Base-by-base conservation (phyloP, 2,329 filamentous ascomycete genomes). In the Cladophialophora chaetospira region DNA sequence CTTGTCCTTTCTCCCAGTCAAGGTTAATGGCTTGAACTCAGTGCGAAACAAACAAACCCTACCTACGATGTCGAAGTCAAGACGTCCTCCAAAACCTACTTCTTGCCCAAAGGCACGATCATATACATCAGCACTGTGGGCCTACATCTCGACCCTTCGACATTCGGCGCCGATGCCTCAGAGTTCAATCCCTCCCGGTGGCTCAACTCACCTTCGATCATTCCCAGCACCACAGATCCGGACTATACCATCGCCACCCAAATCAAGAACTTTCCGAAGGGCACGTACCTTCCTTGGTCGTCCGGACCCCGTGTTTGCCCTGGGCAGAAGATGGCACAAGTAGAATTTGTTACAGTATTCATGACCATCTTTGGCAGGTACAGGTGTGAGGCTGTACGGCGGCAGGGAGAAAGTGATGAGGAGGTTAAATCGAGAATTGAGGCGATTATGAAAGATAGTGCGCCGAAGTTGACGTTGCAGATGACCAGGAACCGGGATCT, bases 311-410 rank as follows among this genome's bases (percentile, higher is more conserved):
- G 80, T 4, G 67, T 77, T 3, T 83, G 80, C 63, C 79, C 79
- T 0, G 81, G 80, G 1, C 72, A 77, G 70, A 82, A 81, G 63
- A 79, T 83, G 72, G 71, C 79, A 1, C 77, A 83, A 67, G 80
- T 83, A 2, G 81, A 83, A 65, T 82, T 82, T 65, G 73, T 76
- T 3, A 74, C 73, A 10, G 73, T 77, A 2, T 63, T 83, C 21
- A 65, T 74, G 55, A 71, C 71, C 1, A 61, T 80, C 10, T 68
- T 79, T 28, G 61, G 68, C 13, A 19, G 53, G 21, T 66, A 67
- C 45, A 47, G 60, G 3, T 53, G 67, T 45, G 53, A 66, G 57
- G 55, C 66, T 25, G 62, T 70, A 15, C 28, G 56, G 6, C 29
- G 35, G 19, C 35, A 53, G 1, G 65, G 61, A n/a, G 68, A 71